Evolutionary conservation across 2,329 filamentous ascomycete genomes (phyloP).

Genomic region (Aspergillus puulaauensis): DNA sequence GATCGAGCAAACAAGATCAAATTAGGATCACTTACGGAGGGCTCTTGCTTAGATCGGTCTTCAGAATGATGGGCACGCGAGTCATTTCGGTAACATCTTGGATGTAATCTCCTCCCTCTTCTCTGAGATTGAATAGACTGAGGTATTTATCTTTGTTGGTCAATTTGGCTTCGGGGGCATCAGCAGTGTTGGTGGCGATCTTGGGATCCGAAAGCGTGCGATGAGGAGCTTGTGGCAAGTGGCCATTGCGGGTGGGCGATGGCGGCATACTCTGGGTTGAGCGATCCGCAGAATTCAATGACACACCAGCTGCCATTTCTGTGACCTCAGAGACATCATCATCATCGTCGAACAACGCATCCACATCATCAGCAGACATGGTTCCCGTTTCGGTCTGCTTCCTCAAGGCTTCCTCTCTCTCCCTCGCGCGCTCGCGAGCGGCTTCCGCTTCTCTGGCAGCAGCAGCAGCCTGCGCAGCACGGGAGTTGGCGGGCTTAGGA

Average conservation of each 20-base stretch:
- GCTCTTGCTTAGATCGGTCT: conserved; percentile 98
- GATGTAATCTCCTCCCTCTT: conserved; percentile 93
- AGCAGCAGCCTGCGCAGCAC: conserved; percentile 71
- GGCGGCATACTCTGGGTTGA: conserved; percentile 94
- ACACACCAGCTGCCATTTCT: conserved; percentile 90
- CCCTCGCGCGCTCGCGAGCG: conserved; percentile 76
- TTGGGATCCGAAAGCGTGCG: conserved; percentile 94
- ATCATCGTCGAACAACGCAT: conserved; percentile 93
- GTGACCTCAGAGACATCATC: conserved; percentile 84
- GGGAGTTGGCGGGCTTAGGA: conserved; percentile 76
- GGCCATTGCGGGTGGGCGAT: conserved; percentile 76
- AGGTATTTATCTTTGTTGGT: conserved; percentile 96
- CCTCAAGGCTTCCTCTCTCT: conserved; percentile 85
- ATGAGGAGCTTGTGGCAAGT: conserved; percentile 68
- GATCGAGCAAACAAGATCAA: neutral
- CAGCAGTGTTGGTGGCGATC: conserved; percentile 65
- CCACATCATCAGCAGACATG: conserved; percentile 87
- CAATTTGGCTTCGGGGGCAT: conserved; percentile 75
- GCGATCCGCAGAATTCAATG: conserved; percentile 72
- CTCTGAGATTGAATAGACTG: conserved; percentile 81
- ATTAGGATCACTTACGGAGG: conserved; percentile 76
- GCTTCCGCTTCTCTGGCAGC: conserved; percentile 79
- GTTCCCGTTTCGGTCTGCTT: conserved; percentile 94
- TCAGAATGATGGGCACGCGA: conserved; percentile 92
- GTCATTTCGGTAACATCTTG: conserved; percentile 99